A percentile compares a stretch with the other conserved stretches of the same genome.
Conservation (phyloP, 2,329 filamentous ascomycete genomes). For the Pyrenophora tritici-repentis region DNA sequence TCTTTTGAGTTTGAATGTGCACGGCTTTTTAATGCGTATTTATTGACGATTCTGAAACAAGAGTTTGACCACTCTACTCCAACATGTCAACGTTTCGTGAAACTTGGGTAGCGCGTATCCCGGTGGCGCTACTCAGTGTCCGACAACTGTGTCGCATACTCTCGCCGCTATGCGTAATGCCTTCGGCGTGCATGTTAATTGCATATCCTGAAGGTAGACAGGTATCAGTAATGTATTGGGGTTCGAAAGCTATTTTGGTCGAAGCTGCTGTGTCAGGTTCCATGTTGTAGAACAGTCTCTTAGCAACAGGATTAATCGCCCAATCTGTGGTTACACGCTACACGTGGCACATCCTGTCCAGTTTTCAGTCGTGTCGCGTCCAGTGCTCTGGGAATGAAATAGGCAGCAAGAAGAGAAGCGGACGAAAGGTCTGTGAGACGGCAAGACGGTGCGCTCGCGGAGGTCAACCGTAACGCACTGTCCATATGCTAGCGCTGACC, state of each 20-base stretch:
- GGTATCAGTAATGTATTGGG: conserved; percentile 1
- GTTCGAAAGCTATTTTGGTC: background rate
- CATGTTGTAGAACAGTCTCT: conserved; percentile 20
- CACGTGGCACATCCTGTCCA: conserved; percentile 18
- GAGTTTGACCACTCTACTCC: conserved; percentile 25
- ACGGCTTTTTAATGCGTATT: conserved; percentile 13
- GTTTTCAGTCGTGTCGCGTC: conserved; percentile 20
- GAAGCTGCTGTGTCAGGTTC: conserved; percentile 17
- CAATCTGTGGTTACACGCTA: conserved; percentile 20
- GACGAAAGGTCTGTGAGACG: conserved; percentile 13
- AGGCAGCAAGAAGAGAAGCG: conserved; percentile 14
- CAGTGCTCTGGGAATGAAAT: conserved; percentile 25
- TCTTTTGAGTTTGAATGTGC: conserved; percentile 7
- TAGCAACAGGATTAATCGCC: conserved; percentile 11
- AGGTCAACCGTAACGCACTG: conserved; percentile 4
- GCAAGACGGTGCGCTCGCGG: conserved; percentile 14
- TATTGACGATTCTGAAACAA: conserved; percentile 20
- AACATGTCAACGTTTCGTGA: conserved; percentile 32
- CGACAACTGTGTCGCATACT: conserved; percentile 14
- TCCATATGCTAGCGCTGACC: conserved; percentile 4
- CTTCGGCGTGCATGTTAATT: background rate
- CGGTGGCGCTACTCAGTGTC: conserved; percentile 14
- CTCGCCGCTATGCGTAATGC: background rate
- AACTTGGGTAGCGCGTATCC: conserved; percentile 20
- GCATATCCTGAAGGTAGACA: conserved; percentile 1